Evolutionary conservation across 768 basidiomycete species (phyloP), one percentile per base, ranked within the genome.

Genomic region (Tylopilus rubrobrunneus): DNA sequence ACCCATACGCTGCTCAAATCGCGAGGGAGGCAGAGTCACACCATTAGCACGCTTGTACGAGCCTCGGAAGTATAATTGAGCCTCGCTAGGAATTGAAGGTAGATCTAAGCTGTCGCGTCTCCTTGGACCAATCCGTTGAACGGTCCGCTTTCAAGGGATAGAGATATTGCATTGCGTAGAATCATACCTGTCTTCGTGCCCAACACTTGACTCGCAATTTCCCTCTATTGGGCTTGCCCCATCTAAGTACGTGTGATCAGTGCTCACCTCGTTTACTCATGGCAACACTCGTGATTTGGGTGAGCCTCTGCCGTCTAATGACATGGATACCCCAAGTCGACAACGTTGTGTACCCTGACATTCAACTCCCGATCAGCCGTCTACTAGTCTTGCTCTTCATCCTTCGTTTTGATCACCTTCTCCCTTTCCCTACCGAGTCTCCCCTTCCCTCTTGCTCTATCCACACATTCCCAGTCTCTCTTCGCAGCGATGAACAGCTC

Each of bases 1-100:
- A 92, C 78, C 90, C 89, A 36, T 89, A 90, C 71, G 86, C 85
- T 10, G 83, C 83, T 23, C 80, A 86, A 65, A 82, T 91, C 52
- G 87, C 90, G 50, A 83, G 81, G 67, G 80, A 87, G 67, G 58
- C 61, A 2, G 73, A 86, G 66, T 64, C 63, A n/a, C 76, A 75
- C 46, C 75, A 77, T 36, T 75, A 67, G 59, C 39, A 44, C 42
- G 9, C 37, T 29, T 5, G 33, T 33, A 17, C 34, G 27, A 6
- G 4, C 41, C n/a, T 4, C 19, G 39, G 23, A 28, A 29, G 36
- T 9, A 3, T 14, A 25, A n/a, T 27, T 4, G 23, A 23, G 27
- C 12, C 39, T 54, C 11, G 10, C 44, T 54, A 44, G 37, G 57
- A 48, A 44, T 19, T 34, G 44, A 45, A 52, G 57, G 61, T 66